Percentiles rank a stretch among this genome's conserved stretches.
Evolutionary conservation across 2,329 filamentous ascomycete genomes (phyloP).

Genomic region (Botrytis deweyae): DNA sequence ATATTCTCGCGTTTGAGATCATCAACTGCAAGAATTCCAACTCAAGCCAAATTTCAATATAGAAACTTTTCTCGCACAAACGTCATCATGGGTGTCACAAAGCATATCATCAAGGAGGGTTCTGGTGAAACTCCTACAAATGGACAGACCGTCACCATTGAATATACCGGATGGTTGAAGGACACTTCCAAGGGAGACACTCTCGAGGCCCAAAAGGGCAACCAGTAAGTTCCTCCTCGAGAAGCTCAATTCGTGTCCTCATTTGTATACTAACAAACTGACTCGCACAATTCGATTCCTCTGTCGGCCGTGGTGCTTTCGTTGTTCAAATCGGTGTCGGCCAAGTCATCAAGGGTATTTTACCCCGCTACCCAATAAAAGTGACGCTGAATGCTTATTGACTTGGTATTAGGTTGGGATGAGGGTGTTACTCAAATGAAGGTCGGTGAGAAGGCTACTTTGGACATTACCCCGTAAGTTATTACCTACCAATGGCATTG

Average conservation of each 20-base stretch:
- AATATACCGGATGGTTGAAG: constrained; percentile 88
- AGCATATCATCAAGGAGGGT: constrained; percentile 62
- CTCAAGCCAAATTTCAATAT: constrained; percentile 18
- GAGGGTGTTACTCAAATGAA: constrained; percentile 84
- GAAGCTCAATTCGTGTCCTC: background rate
- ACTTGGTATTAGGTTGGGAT: constrained; percentile 64
- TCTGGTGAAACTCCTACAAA: constrained; percentile 54
- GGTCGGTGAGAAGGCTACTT: constrained; percentile 82
- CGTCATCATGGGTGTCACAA: constrained; percentile 68
- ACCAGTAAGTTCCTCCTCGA: constrained; percentile 1
- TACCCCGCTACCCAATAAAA: constrained; percentile 16
- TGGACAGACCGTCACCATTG: constrained; percentile 77
- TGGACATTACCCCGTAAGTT: constrained; percentile 75
- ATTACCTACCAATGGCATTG: background rate
- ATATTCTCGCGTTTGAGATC: constrained; percentile 17
- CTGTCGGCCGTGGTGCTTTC: constrained; percentile 74
- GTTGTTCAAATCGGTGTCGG: constrained; percentile 76
- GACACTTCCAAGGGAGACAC: constrained; percentile 67
- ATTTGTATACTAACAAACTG: constrained; percentile 15
- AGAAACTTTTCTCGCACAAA: constrained; percentile 35
- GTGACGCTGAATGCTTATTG: constrained; percentile 22
- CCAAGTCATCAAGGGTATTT: constrained; percentile 79
- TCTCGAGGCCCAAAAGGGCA: constrained; percentile 56
- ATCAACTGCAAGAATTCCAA: constrained; percentile 18
- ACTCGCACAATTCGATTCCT: constrained; percentile 79